Evolutionary conservation across 306 rosid genomes (phyloP).

Genomic region (Citrullus amarus): DNA sequence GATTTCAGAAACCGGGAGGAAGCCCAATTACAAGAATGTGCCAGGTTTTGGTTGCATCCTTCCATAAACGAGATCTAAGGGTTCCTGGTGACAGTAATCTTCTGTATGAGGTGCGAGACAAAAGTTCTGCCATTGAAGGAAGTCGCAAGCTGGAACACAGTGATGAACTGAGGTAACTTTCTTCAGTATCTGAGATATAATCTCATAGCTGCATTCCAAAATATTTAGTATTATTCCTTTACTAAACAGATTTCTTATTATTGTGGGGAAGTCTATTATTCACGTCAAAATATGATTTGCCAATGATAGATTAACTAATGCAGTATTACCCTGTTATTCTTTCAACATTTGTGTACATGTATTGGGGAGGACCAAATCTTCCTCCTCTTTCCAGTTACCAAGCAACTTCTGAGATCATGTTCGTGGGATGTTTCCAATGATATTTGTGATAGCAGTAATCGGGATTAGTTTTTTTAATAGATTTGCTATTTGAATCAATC

Average conservation of each 20-base stretch:
- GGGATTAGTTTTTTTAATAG: background rate
- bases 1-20: conserved; percentile 97
- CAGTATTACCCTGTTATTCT: background rate
- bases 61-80: conserved; percentile 43
- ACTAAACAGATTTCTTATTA: background rate
- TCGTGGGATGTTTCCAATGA: background rate
- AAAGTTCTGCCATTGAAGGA: conserved; percentile 80
- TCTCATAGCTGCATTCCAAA: background rate
- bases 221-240: background rate
- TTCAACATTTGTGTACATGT: background rate
- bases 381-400: background rate
- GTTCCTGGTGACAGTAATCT: conserved; percentile 68
- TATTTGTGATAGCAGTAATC: background rate
- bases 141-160: conserved; percentile 84
- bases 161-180: conserved; percentile 59
- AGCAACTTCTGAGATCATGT: background rate
- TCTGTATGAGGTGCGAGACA: conserved; percentile 65
- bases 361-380: background rate
- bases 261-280: background rate
- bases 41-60: conserved; percentile 86
- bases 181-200: background rate
- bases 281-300: background rate
- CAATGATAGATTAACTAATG: background rate
- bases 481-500: background rate
- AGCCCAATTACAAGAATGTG: conserved; percentile 91